Base-by-base conservation (phyloP, 2,329 filamentous ascomycete genomes). In the Colletotrichum sansevieriae region DNA sequence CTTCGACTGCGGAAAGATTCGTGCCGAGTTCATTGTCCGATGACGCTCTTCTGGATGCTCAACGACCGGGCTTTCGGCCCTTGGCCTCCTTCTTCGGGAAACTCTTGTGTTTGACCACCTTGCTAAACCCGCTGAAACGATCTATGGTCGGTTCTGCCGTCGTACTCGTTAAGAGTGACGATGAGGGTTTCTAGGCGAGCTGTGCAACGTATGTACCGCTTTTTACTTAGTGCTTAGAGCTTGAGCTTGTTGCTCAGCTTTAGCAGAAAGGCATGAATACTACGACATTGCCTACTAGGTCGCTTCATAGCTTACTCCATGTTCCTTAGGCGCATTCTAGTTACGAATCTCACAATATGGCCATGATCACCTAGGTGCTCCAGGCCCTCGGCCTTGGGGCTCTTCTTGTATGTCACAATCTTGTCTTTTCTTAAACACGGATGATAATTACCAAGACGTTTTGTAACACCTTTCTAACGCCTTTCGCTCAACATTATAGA, bases 361-460 rank as follows among this genome's bases (percentile, higher is more conserved):
- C 62, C 7, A 57, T 68, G 12, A n/a, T 29, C 1, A 22, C 25
- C 6, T 4, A 12, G 18, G 15, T 60, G 1, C 2, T 41, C 5
- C 41, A 44, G 55, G 62, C 47, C 18, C 33, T 60, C 20, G 46
- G 65, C 62, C 65, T 68, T 33, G 63, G 47, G 6, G 15, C 49
- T 1, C 10, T 49, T 11, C 11, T 65, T 33, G 55, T 56, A 49
- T 56, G 41, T 29, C 25, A 29, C 13, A n/a, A 29, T 11, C 9
- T 4, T 25, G 3, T 29, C 25, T 29, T 29, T 29, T 4, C 25
- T 29, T 29, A 29, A 6, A 7, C 25, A 29, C 25, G 25, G 25
- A 29, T 29, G 25, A 29, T 29, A 29, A 7, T 10, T 9, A 25
- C 13, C 12, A n/a, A 43, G 43, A 29, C 25, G 7, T 29, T 7